Conservation (phyloP, 257 asterid genomes). For the Mentha longifolia region DNA sequence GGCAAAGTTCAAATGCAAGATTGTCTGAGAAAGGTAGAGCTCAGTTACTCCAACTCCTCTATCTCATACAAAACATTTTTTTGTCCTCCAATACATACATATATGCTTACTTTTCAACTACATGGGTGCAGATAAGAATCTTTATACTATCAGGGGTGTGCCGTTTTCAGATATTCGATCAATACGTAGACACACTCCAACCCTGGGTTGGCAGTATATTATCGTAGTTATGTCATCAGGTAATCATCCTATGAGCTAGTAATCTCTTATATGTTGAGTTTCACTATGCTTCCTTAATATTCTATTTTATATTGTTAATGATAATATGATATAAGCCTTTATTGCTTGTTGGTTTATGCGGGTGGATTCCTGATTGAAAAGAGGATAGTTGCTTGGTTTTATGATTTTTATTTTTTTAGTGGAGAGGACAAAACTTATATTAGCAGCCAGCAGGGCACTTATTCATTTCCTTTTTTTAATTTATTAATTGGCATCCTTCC, state of each 20-base stretch:
- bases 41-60: conserved; percentile 14
- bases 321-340: neutral
- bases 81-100: conserved; percentile 13
- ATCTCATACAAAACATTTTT: neutral
- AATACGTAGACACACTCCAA: conserved; percentile 85
- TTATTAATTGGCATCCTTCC: neutral
- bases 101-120: conserved; percentile 28
- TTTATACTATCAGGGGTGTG: conserved; percentile 86
- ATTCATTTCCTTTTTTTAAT: too few species aligned
- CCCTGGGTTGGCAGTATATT: conserved; percentile 92
- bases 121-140: conserved; percentile 78
- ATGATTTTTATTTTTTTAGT: neutral
- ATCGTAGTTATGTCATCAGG: conserved; percentile 93
- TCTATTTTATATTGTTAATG: neutral
- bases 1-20: conserved; percentile 77
- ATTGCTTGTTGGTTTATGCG: conserved; percentile 2
- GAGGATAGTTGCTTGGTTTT: neutral
- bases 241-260: conserved; percentile 36
- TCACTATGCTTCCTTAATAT: conserved; percentile 9
- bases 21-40: conserved; percentile 85
- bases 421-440: neutral
- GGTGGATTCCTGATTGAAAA: neutral
- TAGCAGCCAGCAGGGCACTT: neutral
- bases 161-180: conserved; percentile 88
- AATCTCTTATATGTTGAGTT: conserved; percentile 1